These are phyloP conservation scores for Chalaropsis thielavioides DNA, from an alignment of 2,329 filamentous ascomycete species.

Conservation along the genomic window DNA sequence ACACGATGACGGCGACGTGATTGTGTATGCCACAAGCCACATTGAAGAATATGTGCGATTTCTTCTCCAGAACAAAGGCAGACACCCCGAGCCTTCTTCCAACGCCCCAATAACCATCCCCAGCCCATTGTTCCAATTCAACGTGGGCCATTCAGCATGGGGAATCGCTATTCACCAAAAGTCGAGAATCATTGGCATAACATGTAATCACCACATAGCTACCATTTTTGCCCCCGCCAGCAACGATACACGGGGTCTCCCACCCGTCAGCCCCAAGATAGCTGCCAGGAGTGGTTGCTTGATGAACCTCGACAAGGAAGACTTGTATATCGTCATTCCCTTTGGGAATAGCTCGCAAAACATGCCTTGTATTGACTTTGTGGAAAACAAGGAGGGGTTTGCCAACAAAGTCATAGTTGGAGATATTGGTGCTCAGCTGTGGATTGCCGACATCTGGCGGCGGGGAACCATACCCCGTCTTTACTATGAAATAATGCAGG, in stretches of 20 bases:
- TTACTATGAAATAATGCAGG: background rate
- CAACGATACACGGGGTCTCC: conserved; percentile 13
- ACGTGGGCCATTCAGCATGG: conserved; percentile 8
- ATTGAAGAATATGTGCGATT: conserved; percentile 32
- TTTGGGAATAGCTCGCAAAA: conserved; percentile 25
- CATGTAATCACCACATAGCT: conserved; percentile 52
- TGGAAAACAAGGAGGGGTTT: conserved; percentile 31
- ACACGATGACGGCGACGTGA: conserved; percentile 63
- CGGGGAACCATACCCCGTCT: conserved; percentile 14
- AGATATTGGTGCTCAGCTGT: conserved; percentile 36
- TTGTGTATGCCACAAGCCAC: conserved; percentile 50
- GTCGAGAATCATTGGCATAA: conserved; percentile 33
- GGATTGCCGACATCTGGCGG: conserved; percentile 40
- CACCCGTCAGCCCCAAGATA: background rate
- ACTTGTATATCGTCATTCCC: background rate
- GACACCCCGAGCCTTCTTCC: background rate
- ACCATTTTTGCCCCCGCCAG: conserved; percentile 36
- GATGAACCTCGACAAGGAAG: background rate
- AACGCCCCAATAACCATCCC: conserved; percentile 17
- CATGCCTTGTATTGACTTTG: conserved; percentile 40
- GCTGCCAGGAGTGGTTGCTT: background rate
- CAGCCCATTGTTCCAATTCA: conserved; percentile 47
- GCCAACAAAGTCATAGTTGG: conserved; percentile 38
- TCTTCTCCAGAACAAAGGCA: conserved; percentile 19
- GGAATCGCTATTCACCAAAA: conserved; percentile 14